Evolutionary conservation across 148 eudicot genomes (phyloP), one percentile per base, ranked within the genome.

Genomic region (Nyssa sinensis): DNA sequence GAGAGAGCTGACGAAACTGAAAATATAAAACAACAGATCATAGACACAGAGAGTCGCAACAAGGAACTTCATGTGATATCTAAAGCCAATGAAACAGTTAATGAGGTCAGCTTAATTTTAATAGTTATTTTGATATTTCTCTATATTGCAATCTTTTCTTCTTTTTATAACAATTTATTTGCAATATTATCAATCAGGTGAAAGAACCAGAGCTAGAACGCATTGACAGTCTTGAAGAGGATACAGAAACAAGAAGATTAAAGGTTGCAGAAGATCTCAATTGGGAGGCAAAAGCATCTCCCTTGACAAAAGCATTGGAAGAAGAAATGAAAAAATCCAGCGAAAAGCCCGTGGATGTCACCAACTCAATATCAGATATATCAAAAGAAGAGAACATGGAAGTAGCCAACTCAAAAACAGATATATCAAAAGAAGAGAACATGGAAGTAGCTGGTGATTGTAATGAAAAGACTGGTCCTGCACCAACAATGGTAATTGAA

Each of bases 21-120:
- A 64, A 5, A 29, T 34, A 57, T 55, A 28, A 57, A 39, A 70
- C 67, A 64, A 69, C 17, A 53, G 29, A 35, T n/a, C n/a, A n/a
- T 2, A 16, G 30, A 78, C 28, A 58, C 63, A 62, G 66, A 69
- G 47, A 29, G 60, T 55, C 32, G 51, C 49, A 23, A 23, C n/a
- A 57, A 37, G 34, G 53, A 71, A 74, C 63, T 55, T 47, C 49
- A 31, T 31, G 11, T n/a, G 23, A n/a, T 23, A 30, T 34, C 69
- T 16, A 37, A 28, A 14, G 70, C 44, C 68, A 64, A 68, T 30
- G 28, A 16, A 24, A 72, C 51, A 65, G 63, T 44, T 30, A 27
- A 67, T 34, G 63, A 79, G 82, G 82, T 79, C 69, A 79, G 75
- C 55, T 51, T 39, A 58, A 61, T 34, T 17, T 61, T 10, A 9